Conservation (phyloP, 257 asterid genomes). For the Solanum sejunctum region DNA sequence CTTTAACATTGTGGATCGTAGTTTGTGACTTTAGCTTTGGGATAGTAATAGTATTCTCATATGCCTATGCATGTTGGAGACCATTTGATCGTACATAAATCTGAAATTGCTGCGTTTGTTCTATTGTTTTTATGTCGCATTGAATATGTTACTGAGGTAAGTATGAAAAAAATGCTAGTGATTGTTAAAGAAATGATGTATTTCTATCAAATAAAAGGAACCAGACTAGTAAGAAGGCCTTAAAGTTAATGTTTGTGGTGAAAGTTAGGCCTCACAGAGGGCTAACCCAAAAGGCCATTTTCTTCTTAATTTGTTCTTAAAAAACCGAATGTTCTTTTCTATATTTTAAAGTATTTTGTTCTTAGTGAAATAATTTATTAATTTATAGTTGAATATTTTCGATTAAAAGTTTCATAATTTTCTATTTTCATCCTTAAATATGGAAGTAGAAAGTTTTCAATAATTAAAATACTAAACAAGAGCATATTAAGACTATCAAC, state of each 20-base stretch:
- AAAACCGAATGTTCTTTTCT: too few relatives aligned
- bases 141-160: not conserved
- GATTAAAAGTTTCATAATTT: too few relatives aligned
- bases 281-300: too few relatives aligned
- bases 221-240: not conserved
- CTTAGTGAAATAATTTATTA: too few relatives aligned
- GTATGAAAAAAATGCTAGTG: not conserved
- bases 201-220: not conserved
- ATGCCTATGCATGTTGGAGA: not conserved
- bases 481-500: too few relatives aligned
- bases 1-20: not conserved
- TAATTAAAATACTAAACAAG: not conserved
- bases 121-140: not conserved
- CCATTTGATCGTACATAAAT: not conserved
- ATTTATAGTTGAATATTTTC: too few relatives aligned
- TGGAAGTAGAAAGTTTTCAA: not conserved
- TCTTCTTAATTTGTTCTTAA: too few relatives aligned
- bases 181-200: not conserved
- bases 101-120: not conserved
- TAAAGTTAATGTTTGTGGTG: not conserved
- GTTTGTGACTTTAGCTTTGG: not conserved
- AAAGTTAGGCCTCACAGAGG: not conserved
- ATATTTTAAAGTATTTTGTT: too few relatives aligned
- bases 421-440: too few relatives aligned
- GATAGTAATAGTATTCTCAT: not conserved